Conservation (phyloP, 371 early-diverging fungal genomes). For the Coemansia sp. region DNA sequence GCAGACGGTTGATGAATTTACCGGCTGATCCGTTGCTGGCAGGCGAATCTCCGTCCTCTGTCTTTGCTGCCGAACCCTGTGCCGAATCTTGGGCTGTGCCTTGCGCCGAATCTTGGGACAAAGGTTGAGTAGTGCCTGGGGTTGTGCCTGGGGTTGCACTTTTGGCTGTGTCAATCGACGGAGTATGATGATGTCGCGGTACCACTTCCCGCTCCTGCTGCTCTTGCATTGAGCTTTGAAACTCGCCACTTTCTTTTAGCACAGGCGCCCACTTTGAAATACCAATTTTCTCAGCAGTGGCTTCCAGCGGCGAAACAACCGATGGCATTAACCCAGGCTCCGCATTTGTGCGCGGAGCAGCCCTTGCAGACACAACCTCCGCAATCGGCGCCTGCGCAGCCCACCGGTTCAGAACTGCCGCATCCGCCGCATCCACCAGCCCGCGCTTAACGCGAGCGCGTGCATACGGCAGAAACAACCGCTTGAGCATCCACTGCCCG, state of each 20-base stretch:
- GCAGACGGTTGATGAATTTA: constrained; percentile 39
- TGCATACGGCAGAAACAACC: constrained; percentile 41
- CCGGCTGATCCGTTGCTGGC: constrained; percentile 36
- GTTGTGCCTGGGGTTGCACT: not conserved
- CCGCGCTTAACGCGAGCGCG: constrained; percentile 40
- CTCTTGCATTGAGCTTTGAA: not conserved
- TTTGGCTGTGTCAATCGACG: constrained; percentile 36
- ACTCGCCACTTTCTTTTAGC: not conserved
- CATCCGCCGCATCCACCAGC: constrained; percentile 21
- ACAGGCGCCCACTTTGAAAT: not conserved
- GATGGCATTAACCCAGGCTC: constrained; percentile 5
- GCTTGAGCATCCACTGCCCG: constrained; percentile 53
- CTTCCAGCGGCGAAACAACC: constrained; percentile 19
- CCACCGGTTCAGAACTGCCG: constrained; percentile 35
- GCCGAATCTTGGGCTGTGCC: not conserved
- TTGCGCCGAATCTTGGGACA: not conserved
- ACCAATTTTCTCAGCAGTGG: constrained; percentile 17
- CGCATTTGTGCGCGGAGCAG: not conserved
- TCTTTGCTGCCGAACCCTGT: constrained; percentile 2
- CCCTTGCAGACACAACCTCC: constrained; percentile 26
- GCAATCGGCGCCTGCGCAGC: constrained; percentile 37
- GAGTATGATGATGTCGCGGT: constrained; percentile 32
- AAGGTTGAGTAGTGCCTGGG: too few relatives aligned
- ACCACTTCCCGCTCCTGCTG: too few relatives aligned
- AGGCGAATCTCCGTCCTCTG: constrained; percentile 26